Conservation (phyloP, 2,329 filamentous ascomycete genomes). For the Paraconiothyrium sp. region DNA sequence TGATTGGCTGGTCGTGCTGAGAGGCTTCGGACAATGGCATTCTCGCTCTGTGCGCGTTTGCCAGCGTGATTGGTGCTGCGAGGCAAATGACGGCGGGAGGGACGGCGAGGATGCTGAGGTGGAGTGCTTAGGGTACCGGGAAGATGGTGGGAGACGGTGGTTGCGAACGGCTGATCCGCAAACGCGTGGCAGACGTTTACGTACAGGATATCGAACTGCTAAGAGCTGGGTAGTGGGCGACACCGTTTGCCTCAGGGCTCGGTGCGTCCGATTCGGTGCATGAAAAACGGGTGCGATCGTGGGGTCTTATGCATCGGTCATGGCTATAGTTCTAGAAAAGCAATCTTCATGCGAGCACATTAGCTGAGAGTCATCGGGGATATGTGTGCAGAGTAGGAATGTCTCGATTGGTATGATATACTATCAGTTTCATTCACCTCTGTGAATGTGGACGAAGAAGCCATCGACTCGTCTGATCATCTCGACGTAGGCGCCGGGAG, state of each 20-base stretch:
- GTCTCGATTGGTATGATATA: slow-evolving; percentile 11
- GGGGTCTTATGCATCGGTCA: slow-evolving; percentile 5
- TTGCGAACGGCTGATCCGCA: slow-evolving; percentile 8
- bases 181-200: slow-evolving; percentile 5
- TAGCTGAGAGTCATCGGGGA: background rate
- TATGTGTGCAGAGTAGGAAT: slow-evolving; percentile 9
- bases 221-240: background rate
- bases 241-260: slow-evolving; percentile 5
- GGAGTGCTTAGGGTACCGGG: slow-evolving; percentile 6
- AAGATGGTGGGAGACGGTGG: slow-evolving; percentile 4
- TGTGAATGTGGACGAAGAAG: background rate
- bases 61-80: background rate
- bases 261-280: slow-evolving; percentile 11
- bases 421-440: slow-evolving; percentile 1
- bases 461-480: slow-evolving; percentile 15
- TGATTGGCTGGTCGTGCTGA: background rate
- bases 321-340: slow-evolving; percentile 11
- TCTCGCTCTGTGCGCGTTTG: background rate
- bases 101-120: too few relatives aligned
- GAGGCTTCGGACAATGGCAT: background rate
- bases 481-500: slow-evolving; percentile 16
- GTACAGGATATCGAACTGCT: slow-evolving; percentile 2
- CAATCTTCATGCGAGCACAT: background rate
- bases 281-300: slow-evolving; percentile 10
- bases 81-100: background rate